These are phyloP conservation scores for Radiomyces spectabilis DNA, from an alignment of 192 early-diverging fungal species.

Conservation along the genomic window DNA sequence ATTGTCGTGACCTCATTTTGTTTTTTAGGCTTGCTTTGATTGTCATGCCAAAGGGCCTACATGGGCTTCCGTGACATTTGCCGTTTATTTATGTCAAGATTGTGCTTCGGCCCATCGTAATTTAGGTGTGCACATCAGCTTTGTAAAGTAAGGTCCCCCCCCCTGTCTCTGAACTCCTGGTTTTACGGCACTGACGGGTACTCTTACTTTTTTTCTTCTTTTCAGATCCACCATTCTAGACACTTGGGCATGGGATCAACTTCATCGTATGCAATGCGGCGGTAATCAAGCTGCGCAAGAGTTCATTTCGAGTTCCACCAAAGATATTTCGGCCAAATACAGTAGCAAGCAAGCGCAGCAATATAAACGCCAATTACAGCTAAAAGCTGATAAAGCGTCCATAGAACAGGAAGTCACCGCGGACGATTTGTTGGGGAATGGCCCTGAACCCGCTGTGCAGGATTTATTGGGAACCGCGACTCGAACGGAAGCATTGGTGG, in stretches of 20 bases:
- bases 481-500: no score
- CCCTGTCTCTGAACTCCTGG: no score
- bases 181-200: no score
- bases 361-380: conserved; percentile 86
- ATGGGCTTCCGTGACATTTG: conserved; percentile 92
- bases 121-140: conserved; percentile 95
- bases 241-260: conserved; percentile 88
- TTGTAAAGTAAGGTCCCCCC: conserved; percentile 80
- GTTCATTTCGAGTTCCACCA: conserved; percentile 35
- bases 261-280: conserved; percentile 82
- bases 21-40: conserved; percentile 81
- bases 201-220: background rate
- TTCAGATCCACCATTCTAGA: conserved; percentile 81
- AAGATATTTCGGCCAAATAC: conserved; percentile 82
- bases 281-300: conserved; percentile 80
- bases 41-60: conserved; percentile 92
- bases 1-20: no score
- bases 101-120: conserved; percentile 95
- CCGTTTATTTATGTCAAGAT: conserved; percentile 93
- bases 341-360: conserved; percentile 58
- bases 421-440: no score
- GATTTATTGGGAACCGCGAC: no score
- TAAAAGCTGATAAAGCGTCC: no score
- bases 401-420: no score
- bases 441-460: no score